phyloP scores from a whole-genome alignment of 768 basidiomycete genomes.

The Kwoniella dendrophila region DNA sequence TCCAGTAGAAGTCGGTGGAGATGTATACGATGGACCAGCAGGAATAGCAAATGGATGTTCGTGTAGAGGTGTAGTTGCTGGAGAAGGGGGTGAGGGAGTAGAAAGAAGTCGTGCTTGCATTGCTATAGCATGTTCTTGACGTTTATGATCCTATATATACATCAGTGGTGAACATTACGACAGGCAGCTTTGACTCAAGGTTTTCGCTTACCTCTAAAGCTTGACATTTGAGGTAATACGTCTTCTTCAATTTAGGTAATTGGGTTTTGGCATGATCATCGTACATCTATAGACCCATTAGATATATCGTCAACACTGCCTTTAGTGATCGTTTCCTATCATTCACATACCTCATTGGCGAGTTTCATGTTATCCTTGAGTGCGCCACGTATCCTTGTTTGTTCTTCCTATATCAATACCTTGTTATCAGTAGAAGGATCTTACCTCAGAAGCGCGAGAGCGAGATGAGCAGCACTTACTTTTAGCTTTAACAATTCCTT shows the following conservation, averaged over 20 bases:
- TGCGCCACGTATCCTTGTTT: slow-evolving; percentile 86
- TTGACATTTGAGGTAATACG: slow-evolving; percentile 79
- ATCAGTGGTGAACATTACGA: background rate
- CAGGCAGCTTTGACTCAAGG: too few species aligned
- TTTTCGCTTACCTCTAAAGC: slow-evolving; percentile 75
- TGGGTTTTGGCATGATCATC: slow-evolving; percentile 76
- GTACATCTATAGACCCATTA: slow-evolving; percentile 61
- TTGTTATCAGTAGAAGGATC: background rate
- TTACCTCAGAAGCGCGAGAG: slow-evolving; percentile 55
- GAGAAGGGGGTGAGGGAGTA: slow-evolving; percentile 34
- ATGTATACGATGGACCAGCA: slow-evolving; percentile 12
- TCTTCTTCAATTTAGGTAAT: slow-evolving; percentile 77
- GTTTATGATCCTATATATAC: slow-evolving; percentile 45
- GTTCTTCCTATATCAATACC: slow-evolving; percentile 68
- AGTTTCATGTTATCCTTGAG: slow-evolving; percentile 89
- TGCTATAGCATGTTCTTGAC: slow-evolving; percentile 54
- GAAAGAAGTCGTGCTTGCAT: slow-evolving; percentile 53
- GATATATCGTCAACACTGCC: background rate
- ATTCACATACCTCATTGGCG: slow-evolving; percentile 59
- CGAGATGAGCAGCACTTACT: slow-evolving; percentile 32
- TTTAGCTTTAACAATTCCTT: slow-evolving; percentile 68
- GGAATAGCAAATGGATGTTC: slow-evolving; percentile 30
- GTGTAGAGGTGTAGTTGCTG: slow-evolving; percentile 29
- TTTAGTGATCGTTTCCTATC: background rate
- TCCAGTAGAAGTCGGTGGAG: slow-evolving; percentile 27